A percentile compares a stretch with the other conserved stretches of the same genome.
Conservation (phyloP, 2,329 filamentous ascomycete species). For the Phialophora chinensis region DNA sequence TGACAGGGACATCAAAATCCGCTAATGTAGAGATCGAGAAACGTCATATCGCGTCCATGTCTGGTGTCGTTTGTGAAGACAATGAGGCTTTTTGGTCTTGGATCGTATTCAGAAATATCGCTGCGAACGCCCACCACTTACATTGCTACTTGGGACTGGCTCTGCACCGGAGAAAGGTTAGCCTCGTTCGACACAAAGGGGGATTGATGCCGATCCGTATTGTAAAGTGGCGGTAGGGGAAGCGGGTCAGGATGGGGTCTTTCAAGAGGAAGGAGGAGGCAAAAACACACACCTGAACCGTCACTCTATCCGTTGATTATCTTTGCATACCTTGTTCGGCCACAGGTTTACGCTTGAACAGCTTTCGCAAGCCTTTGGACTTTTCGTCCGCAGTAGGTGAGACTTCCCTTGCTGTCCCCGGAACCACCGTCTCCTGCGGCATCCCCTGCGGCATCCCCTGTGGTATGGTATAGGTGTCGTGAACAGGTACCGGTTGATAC, state of each 20-base stretch:
- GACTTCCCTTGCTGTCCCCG: background rate
- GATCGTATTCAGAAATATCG: slow-evolving; percentile 4
- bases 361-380: slow-evolving; percentile 23
- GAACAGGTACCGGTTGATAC: background rate
- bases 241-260: background rate
- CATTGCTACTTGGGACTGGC: background rate
- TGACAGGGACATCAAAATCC: background rate
- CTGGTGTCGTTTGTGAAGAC: background rate
- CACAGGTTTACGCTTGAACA: slow-evolving; percentile 38
- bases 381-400: slow-evolving; percentile 13
- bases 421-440: slow-evolving; percentile 7
- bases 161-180: background rate
- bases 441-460: background rate
- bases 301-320: slow-evolving; percentile 11
- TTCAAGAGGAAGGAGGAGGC: background rate
- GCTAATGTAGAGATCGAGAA: background rate
- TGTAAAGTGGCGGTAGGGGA: background rate
- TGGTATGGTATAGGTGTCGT: slow-evolving; percentile 10
- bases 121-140: background rate
- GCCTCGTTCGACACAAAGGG: background rate
- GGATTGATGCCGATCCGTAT: background rate
- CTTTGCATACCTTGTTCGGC: slow-evolving; percentile 32
- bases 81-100: background rate
- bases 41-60: background rate
- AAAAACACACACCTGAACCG: slow-evolving; percentile 12